These are phyloP conservation scores for Lupinus albus DNA, from an alignment of 306 rosid species.

Conservation along the genomic window DNA sequence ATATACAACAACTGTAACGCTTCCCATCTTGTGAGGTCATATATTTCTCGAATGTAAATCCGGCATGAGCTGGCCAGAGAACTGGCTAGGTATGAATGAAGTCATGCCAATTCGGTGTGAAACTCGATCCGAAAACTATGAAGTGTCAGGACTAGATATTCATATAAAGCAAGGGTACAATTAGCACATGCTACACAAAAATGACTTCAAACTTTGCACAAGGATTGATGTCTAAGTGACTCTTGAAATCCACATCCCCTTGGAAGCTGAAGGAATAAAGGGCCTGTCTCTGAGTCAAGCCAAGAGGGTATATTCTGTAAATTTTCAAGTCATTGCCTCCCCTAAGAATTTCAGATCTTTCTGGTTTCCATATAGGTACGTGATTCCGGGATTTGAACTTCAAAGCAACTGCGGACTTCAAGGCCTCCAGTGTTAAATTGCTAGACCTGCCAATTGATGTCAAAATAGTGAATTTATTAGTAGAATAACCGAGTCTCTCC, in stretches of 20 bases:
- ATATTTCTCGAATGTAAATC: conserved; percentile 6
- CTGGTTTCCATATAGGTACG: conserved; percentile 83
- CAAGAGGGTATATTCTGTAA: conserved; percentile 71
- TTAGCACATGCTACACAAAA: conserved; percentile 57
- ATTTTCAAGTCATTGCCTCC: conserved; percentile 68
- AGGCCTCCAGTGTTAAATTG: conserved; percentile 65
- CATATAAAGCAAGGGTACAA: conserved; percentile 34
- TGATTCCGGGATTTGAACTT: conserved; percentile 77
- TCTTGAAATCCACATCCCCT: conserved; percentile 59
- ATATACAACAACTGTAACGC: too few species aligned
- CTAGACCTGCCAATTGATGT: conserved; percentile 64
- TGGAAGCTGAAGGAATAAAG: conserved; percentile 69
- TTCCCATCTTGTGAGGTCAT: conserved; percentile 13
- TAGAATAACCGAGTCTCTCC: too few species aligned
- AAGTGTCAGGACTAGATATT: conserved; percentile 29
- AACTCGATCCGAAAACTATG: conserved; percentile 40
- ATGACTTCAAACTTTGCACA: conserved; percentile 91
- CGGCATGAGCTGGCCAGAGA: conserved; percentile 19
- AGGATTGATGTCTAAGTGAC: conserved; percentile 66
- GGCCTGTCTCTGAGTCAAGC: conserved; percentile 92
- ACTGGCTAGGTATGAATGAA: conserved; percentile 19
- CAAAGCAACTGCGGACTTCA: conserved; percentile 59
- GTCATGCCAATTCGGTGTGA: conserved; percentile 36
- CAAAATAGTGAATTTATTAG: conserved; percentile 31
- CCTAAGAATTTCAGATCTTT: conserved; percentile 81